These are phyloP conservation scores for Pyrus pyrifolia DNA, from an alignment of 306 rosid genomes.

Conservation along the genomic window DNA sequence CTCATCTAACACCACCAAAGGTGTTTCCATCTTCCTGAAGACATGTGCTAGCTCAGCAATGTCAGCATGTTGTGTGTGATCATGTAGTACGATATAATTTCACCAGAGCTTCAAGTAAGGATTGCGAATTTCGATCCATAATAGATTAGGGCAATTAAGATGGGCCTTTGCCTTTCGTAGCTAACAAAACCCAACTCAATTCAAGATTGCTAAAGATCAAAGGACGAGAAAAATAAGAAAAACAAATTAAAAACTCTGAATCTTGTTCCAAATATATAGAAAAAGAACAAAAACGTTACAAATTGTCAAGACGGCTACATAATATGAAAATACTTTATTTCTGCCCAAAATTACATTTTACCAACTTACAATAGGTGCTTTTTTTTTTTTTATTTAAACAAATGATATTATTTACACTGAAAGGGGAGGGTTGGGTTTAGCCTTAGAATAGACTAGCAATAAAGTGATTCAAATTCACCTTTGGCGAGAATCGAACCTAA, in stretches of 20 bases:
- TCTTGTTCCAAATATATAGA: too few relatives aligned
- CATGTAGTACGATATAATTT: not conserved
- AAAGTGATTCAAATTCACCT: too few relatives aligned
- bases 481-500: too few relatives aligned
- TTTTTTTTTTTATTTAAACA: too few relatives aligned
- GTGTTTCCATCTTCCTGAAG: not conserved
- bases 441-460: too few relatives aligned
- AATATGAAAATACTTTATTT: too few relatives aligned
- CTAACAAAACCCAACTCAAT: not conserved
- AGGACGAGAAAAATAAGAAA: not conserved
- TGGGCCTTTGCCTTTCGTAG: not conserved
- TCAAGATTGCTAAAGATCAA: not conserved
- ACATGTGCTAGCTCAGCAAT: not conserved
- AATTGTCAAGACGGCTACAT: too few relatives aligned
- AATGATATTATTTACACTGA: too few relatives aligned
- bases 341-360: too few relatives aligned
- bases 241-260: not conserved
- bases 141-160: not conserved
- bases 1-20: not conserved
- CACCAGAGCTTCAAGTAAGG: not conserved
- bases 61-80: not conserved
- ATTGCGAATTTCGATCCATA: not conserved
- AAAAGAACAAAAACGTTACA: too few relatives aligned
- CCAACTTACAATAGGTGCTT: too few relatives aligned
- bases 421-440: too few relatives aligned